Evolutionary conservation across 805 yeast species (phyloP).

Genomic region (Lipomyces kockii): DNA sequence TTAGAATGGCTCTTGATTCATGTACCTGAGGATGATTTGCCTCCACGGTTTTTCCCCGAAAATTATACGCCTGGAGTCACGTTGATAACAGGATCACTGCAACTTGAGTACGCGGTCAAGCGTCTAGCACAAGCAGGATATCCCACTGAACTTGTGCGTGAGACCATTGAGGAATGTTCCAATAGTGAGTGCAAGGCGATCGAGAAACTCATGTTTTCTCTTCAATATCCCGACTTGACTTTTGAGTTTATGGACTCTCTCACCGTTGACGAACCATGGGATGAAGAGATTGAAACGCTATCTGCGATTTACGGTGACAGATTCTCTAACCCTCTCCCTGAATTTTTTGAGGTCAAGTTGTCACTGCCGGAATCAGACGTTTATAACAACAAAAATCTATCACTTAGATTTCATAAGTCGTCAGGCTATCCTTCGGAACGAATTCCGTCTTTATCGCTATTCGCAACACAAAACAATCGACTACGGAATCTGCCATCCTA

Average conservation of each 20-base stretch:
- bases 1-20: constrained; percentile 79
- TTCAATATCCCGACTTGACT: constrained; percentile 19
- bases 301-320: constrained; percentile 60
- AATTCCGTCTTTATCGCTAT: constrained; percentile 37
- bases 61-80: constrained; percentile 42
- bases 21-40: constrained; percentile 93
- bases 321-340: constrained; percentile 26
- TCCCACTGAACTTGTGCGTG: constrained; percentile 65
- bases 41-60: constrained; percentile 49
- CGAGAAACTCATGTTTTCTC: constrained; percentile 20
- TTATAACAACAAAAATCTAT: constrained; percentile 26
- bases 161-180: constrained; percentile 51
- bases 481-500: constrained; percentile 55
- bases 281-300: constrained; percentile 73
- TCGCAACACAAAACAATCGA: constrained; percentile 16
- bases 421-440: constrained; percentile 34
- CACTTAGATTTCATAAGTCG: constrained; percentile 30
- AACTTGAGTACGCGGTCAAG: constrained; percentile 61
- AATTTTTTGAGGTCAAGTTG: constrained; percentile 32
- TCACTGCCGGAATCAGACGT: constrained; percentile 11
- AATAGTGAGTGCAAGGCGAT: constrained; percentile 38
- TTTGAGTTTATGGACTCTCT: constrained; percentile 32
- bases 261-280: constrained; percentile 60
- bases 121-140: constrained; percentile 70
- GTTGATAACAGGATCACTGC: constrained; percentile 51